These are phyloP conservation scores for Conoideocrella luteorostrata DNA, from an alignment of 2,329 filamentous ascomycete genomes.

Conservation along the genomic window DNA sequence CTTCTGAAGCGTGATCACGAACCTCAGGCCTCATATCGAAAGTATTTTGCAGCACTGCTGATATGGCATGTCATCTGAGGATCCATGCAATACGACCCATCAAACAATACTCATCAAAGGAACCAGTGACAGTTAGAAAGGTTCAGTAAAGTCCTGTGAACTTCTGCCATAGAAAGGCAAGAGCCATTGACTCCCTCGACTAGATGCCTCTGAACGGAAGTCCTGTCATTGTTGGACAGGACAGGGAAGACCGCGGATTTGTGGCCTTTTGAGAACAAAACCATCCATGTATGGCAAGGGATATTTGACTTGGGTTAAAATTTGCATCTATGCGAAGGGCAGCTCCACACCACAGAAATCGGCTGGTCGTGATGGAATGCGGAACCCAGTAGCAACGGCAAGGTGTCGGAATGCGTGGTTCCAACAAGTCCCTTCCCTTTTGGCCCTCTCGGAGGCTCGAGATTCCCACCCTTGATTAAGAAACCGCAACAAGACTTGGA, in stretches of 20 bases:
- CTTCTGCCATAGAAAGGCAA: not conserved
- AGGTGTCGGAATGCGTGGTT: not conserved
- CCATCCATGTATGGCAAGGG: not conserved
- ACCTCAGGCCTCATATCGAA: not conserved
- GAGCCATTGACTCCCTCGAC: not conserved
- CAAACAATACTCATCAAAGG: not conserved
- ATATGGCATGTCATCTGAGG: not conserved
- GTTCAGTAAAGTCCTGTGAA: not conserved
- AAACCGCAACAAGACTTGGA: not conserved
- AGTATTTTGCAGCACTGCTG: not conserved
- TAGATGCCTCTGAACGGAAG: not conserved
- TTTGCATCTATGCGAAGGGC: not conserved
- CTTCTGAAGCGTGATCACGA: not conserved
- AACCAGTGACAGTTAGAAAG: not conserved
- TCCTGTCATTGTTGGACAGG: not conserved
- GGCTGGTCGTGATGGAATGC: not conserved
- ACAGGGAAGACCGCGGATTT: not conserved
- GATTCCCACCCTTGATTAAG: not conserved
- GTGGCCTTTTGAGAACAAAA: not conserved
- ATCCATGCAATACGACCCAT: conserved; percentile 1
- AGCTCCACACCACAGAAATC: conserved; percentile 1
- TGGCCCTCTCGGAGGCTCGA: not conserved
- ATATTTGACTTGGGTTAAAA: conserved; percentile 1
- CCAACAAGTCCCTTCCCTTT: not conserved
- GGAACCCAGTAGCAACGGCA: not conserved